A percentile compares a stretch with the other conserved stretches of the same genome.
phyloP scores from a whole-genome alignment of 257 asterid species.

The Rehmannia glutinosa region DNA sequence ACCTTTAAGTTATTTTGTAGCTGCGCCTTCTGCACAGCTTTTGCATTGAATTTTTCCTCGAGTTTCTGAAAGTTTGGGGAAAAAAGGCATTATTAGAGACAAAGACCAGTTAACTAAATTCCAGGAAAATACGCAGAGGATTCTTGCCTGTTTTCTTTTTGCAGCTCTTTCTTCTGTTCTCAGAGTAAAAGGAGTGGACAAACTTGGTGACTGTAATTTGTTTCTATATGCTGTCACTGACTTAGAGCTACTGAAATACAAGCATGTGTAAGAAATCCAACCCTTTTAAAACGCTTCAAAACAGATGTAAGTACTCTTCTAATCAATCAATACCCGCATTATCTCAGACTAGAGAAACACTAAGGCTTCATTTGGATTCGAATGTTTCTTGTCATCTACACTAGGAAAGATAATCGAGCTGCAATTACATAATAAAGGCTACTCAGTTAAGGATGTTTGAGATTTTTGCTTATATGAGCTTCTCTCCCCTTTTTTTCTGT shows the following conservation, averaged over 20 bases:
- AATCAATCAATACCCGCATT: no score
- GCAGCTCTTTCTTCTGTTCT: constrained; percentile 98
- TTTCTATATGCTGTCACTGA: constrained; percentile 67
- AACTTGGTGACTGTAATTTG: constrained; percentile 66
- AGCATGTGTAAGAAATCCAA: constrained; percentile 9
- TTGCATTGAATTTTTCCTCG: constrained; percentile 74
- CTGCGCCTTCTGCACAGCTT: constrained; percentile 52
- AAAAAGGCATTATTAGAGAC: not conserved
- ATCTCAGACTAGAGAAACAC: no score
- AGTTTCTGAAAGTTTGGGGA: constrained; percentile 55
- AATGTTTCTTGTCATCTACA: no score
- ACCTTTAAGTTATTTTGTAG: constrained; percentile 70
- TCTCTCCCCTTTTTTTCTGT: no score
- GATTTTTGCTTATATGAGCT: no score
- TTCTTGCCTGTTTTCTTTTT: constrained; percentile 82
- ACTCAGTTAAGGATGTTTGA: no score
- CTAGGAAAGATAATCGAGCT: no score
- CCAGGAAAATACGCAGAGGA: not conserved
- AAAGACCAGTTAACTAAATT: not conserved
- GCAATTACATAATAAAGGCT: no score
- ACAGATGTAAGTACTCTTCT: no score
- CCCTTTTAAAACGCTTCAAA: not conserved
- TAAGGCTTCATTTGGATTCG: no score
- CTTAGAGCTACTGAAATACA: constrained; percentile 56
- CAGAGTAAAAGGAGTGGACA: constrained; percentile 64